Evolutionary conservation across 306 rosid genomes (phyloP).

Genomic region (Prunus campanulata): DNA sequence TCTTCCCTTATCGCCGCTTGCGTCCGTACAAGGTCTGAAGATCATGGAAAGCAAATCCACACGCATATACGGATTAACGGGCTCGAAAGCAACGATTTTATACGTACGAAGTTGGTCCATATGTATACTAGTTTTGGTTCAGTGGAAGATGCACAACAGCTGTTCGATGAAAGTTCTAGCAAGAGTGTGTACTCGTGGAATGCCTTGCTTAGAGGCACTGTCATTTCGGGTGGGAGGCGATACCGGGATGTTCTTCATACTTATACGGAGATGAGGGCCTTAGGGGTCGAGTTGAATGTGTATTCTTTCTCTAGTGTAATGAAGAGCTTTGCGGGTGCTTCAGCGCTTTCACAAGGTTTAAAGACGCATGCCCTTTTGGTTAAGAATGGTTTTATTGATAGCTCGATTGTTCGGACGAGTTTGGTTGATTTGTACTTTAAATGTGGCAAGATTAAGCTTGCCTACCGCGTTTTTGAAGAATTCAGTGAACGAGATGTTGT

Average conservation of each 20-base stretch:
- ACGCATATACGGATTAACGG: slow-evolving; percentile 49
- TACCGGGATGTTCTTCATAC: slow-evolving; percentile 41
- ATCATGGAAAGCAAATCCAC: slow-evolving; percentile 45
- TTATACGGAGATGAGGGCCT: slow-evolving; percentile 50
- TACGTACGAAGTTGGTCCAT: slow-evolving; percentile 48
- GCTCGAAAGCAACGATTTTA: slow-evolving; percentile 50
- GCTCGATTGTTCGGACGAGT: slow-evolving; percentile 42
- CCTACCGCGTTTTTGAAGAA: slow-evolving; percentile 50
- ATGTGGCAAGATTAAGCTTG: slow-evolving; percentile 53
- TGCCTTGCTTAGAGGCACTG: slow-evolving; percentile 74
- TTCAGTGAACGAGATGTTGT: slow-evolving; percentile 53
- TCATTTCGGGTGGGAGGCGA: slow-evolving; percentile 50
- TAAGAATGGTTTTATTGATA: slow-evolving; percentile 68
- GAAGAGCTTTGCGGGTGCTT: slow-evolving; percentile 72
- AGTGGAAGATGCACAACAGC: slow-evolving; percentile 42
- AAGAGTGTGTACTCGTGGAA: slow-evolving; percentile 65
- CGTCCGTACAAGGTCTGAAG: slow-evolving; percentile 47
- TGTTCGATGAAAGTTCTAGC: slow-evolving; percentile 48
- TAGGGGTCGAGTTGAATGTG: slow-evolving; percentile 73
- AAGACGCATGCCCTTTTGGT: slow-evolving; percentile 66
- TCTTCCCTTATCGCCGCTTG: slow-evolving; percentile 62
- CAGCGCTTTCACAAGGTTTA: slow-evolving; percentile 62
- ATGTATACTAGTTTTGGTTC: slow-evolving; percentile 68
- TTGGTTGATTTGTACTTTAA: slow-evolving; percentile 44
- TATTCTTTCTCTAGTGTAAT: slow-evolving; percentile 66